These are phyloP conservation scores for Trichoderma orchidacearum DNA, from an alignment of 495 filamentous ascomycete species.

Conservation along the genomic window DNA sequence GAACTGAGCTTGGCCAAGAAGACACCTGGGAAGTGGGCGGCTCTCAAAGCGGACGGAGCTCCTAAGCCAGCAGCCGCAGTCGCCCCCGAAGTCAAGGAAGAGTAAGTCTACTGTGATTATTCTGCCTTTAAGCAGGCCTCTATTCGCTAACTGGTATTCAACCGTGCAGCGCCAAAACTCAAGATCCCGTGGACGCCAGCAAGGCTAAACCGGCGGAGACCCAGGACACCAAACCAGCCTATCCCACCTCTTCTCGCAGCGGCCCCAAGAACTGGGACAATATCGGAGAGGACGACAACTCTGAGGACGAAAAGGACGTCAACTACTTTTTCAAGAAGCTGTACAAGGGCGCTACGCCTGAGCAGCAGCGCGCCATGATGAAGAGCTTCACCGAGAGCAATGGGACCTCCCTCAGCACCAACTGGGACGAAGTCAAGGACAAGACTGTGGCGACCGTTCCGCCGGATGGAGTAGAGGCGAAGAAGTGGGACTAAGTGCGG, in stretches of 20 bases:
- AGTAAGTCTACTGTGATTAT: neutral
- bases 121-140: neutral
- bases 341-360: constrained; percentile 63
- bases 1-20: constrained; percentile 67
- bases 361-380: constrained; percentile 87
- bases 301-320: constrained; percentile 53
- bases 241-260: constrained; percentile 76
- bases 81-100: neutral
- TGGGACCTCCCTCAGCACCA: constrained; percentile 84
- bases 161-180: neutral
- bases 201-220: constrained; percentile 4
- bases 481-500: constrained; percentile 39
- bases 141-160: neutral
- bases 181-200: neutral
- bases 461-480: constrained; percentile 64
- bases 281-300: constrained; percentile 41
- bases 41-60: constrained; percentile 11
- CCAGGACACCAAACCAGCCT: constrained; percentile 35
- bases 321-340: constrained; percentile 87
- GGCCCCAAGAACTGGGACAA: constrained; percentile 94
- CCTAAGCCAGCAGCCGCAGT: neutral
- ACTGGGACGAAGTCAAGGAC: constrained; percentile 74
- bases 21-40: constrained; percentile 59
- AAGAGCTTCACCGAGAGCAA: constrained; percentile 93
- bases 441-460: constrained; percentile 59